These are phyloP conservation scores for Populus ilicifolia DNA, from an alignment of 345 rosid genomes.

Conservation along the genomic window DNA sequence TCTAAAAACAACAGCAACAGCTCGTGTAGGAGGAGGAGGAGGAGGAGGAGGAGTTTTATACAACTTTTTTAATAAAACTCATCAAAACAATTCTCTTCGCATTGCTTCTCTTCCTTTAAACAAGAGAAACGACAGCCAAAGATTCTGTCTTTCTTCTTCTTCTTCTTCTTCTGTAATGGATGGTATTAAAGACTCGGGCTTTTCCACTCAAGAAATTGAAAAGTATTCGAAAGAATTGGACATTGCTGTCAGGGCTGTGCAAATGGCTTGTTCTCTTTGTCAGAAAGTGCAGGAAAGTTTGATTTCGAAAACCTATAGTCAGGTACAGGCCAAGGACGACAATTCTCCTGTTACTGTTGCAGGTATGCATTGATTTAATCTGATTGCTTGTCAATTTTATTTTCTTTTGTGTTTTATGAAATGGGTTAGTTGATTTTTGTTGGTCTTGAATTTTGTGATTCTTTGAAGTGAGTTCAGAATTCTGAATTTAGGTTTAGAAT, in stretches of 20 bases:
- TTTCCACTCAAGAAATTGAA: constrained; percentile 13
- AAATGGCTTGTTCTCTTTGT: constrained; percentile 51
- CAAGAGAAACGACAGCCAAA: constrained; percentile 1
- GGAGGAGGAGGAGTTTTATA: background rate
- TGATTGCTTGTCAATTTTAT: background rate
- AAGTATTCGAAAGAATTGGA: constrained; percentile 39
- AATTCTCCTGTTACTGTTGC: constrained; percentile 51
- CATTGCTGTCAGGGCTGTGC: constrained; percentile 50
- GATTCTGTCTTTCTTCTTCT: constrained; percentile 3
- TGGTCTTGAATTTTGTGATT: constrained; percentile 2
- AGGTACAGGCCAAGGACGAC: constrained; percentile 46
- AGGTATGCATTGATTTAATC: constrained; percentile 22
- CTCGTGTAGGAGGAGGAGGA: background rate
- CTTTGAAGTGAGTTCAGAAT: background rate
- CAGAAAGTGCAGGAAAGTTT: constrained; percentile 44
- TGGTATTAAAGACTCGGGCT: constrained; percentile 5
- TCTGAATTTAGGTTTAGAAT: background rate
- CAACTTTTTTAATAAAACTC: background rate
- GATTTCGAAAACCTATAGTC: constrained; percentile 27
- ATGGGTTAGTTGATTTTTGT: background rate
- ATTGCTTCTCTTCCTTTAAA: constrained; percentile 24
- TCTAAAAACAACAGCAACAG: background rate
- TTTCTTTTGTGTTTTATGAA: background rate
- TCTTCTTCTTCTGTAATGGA: constrained; percentile 31
- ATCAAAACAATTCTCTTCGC: constrained; percentile 6